Conservation (phyloP, 345 rosid species). For the Camelina laxa region DNA sequence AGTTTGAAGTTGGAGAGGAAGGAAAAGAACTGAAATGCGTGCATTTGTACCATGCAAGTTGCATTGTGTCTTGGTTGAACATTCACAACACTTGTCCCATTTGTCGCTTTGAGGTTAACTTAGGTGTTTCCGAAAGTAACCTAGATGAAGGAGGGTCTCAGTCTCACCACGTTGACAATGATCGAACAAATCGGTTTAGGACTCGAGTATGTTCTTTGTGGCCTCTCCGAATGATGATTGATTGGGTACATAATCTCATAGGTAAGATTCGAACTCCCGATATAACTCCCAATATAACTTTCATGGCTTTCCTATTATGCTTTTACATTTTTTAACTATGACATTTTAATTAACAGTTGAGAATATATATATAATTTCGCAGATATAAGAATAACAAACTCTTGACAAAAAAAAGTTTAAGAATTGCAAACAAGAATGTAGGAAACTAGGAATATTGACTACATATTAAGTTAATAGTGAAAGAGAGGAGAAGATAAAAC, state of each 20-base stretch:
- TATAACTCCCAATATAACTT: slow-evolving; percentile 32
- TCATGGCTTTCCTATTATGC: slow-evolving; percentile 33
- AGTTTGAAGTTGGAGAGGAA: slow-evolving; percentile 58
- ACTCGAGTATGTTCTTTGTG: slow-evolving; percentile 22
- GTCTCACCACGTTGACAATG: not conserved
- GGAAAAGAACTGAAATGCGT: slow-evolving; percentile 65
- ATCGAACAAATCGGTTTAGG: slow-evolving; percentile 24
- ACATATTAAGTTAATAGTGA: slow-evolving; percentile 12
- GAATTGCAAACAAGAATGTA: not conserved
- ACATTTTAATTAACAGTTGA: not conserved
- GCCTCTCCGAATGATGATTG: slow-evolving; percentile 37
- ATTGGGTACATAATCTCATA: slow-evolving; percentile 35
- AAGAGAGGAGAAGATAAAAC: not conserved
- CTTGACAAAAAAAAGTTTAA: not conserved
- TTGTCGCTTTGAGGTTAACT: slow-evolving; percentile 58
- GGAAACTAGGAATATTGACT: slow-evolving; percentile 1
- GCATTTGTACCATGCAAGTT: slow-evolving; percentile 72
- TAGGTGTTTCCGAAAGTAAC: slow-evolving; percentile 2
- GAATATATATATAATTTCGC: not conserved
- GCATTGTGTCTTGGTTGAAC: slow-evolving; percentile 76
- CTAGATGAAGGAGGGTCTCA: slow-evolving; percentile 1
- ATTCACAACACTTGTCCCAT: slow-evolving; percentile 77
- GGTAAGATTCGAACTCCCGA: slow-evolving; percentile 33
- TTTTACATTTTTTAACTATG: slow-evolving; percentile 21
- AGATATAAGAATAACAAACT: slow-evolving; percentile 22